Evolutionary conservation across 2,329 filamentous ascomycete genomes (phyloP).

Genomic region (Pseudogymnoascus sp.): DNA sequence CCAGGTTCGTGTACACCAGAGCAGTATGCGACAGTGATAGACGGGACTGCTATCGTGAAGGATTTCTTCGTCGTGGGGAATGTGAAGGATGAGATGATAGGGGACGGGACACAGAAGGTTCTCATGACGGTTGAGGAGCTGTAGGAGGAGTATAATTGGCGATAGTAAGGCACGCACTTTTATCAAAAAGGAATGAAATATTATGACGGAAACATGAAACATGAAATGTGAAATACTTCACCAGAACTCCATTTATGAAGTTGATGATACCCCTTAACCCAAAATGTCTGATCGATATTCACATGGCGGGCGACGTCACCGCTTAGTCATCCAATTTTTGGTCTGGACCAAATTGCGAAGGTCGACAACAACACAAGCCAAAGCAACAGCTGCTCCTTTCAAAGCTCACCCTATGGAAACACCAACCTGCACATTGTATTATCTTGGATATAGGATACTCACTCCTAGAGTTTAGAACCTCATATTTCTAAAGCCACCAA

Average conservation of each 20-base stretch:
- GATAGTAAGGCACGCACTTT: background rate
- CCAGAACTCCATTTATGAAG: background rate
- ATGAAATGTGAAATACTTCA: background rate
- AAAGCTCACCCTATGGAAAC: background rate
- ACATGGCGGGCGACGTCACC: background rate
- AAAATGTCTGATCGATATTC: background rate
- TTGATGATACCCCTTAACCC: background rate
- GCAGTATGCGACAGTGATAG: slow-evolving; percentile 34
- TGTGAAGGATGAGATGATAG: slow-evolving; percentile 6
- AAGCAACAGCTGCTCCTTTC: background rate
- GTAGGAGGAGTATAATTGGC: background rate
- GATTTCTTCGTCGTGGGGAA: slow-evolving; percentile 37
- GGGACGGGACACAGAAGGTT: background rate
- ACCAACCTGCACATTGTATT: background rate
- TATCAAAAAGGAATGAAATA: background rate
- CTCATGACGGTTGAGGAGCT: background rate
- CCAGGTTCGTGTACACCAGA: slow-evolving; percentile 38
- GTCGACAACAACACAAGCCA: background rate
- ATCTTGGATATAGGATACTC: background rate
- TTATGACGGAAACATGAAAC: background rate
- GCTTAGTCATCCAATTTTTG: slow-evolving; percentile 4
- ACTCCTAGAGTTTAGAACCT: background rate
- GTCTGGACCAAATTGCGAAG: slow-evolving; percentile 1
- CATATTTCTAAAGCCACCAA: background rate
- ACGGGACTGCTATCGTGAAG: slow-evolving; percentile 39